phyloP scores from a whole-genome alignment of 164 flowering plant genomes.

The Macadamia integrifolia region DNA sequence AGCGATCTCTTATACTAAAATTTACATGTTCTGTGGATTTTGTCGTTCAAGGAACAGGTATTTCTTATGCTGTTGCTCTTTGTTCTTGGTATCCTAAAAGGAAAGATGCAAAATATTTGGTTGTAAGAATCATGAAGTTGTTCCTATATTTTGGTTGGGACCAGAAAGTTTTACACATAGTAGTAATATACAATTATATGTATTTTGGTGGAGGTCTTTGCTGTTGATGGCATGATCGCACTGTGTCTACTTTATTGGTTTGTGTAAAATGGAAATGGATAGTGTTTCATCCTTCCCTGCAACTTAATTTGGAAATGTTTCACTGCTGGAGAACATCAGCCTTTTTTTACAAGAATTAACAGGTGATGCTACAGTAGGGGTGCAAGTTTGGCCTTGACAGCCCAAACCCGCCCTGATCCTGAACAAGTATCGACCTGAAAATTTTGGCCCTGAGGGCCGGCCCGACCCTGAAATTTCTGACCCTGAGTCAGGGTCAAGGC shows the following conservation, averaged over 20 bases:
- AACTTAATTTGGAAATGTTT: no score
- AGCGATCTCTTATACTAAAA: neutral
- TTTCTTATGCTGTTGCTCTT: neutral
- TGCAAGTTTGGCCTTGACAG: no score
- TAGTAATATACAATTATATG: neutral
- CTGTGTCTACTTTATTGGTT: neutral
- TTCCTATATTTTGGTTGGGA: neutral
- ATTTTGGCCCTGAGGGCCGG: no score
- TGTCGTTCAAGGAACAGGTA: neutral
- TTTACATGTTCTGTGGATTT: neutral
- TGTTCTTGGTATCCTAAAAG: no score
- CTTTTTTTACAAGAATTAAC: constrained; percentile 13
- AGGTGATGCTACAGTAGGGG: constrained; percentile 45
- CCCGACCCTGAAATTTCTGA: no score
- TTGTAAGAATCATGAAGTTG: neutral
- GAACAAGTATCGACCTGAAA: no score
- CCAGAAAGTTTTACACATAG: neutral
- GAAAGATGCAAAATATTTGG: neutral
- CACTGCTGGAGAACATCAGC: constrained; percentile 11
- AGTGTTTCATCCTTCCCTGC: no score
- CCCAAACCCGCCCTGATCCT: no score
- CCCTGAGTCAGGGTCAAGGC: no score
- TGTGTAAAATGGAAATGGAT: neutral
- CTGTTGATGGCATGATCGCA: neutral
- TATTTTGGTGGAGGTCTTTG: no score